Percentiles rank a stretch among this genome's conserved stretches.
Conservation (phyloP, 495 filamentous ascomycete genomes). For the Opeltia flavorubescens region DNA sequence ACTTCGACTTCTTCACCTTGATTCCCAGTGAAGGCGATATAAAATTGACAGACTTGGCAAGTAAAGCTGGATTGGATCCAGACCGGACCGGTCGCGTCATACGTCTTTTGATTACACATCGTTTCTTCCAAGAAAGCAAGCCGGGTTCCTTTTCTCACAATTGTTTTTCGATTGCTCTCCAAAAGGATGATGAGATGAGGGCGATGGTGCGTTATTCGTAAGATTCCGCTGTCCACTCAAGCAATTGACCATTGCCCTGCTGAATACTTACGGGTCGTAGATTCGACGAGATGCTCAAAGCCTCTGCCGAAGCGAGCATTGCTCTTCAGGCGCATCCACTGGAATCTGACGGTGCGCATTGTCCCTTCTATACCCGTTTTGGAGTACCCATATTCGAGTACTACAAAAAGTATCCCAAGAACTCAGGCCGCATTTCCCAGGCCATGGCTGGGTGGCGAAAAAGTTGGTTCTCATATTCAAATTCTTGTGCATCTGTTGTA, state of each 20-base stretch:
- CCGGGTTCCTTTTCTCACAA: constrained; percentile 3
- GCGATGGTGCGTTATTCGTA: neutral
- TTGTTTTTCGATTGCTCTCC: neutral
- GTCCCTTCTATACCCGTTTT: constrained; percentile 16
- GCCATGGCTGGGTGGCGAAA: constrained; percentile 17
- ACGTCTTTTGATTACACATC: constrained; percentile 16
- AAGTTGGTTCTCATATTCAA: constrained; percentile 1
- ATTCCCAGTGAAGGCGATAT: constrained; percentile 11
- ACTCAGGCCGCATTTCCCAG: constrained; percentile 10
- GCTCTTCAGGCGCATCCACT: constrained; percentile 6
- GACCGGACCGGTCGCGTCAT: constrained; percentile 16
- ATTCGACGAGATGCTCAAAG: constrained; percentile 22
- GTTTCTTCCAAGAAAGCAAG: constrained; percentile 17
- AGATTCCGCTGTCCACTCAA: neutral
- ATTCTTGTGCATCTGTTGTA: neutral
- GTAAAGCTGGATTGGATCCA: constrained; percentile 15
- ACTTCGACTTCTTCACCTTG: constrained; percentile 18
- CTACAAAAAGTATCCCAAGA: constrained; percentile 17
- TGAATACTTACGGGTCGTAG: neutral
- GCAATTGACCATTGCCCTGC: neutral
- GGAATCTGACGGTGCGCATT: constrained; percentile 4
- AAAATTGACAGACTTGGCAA: constrained; percentile 10
- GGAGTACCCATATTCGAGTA: constrained; percentile 16
- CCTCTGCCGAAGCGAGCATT: constrained; percentile 11
- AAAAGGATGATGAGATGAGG: constrained; percentile 1